Base-by-base conservation (phyloP, 2,329 filamentous ascomycete genomes). In the Fusarium continuum region DNA sequence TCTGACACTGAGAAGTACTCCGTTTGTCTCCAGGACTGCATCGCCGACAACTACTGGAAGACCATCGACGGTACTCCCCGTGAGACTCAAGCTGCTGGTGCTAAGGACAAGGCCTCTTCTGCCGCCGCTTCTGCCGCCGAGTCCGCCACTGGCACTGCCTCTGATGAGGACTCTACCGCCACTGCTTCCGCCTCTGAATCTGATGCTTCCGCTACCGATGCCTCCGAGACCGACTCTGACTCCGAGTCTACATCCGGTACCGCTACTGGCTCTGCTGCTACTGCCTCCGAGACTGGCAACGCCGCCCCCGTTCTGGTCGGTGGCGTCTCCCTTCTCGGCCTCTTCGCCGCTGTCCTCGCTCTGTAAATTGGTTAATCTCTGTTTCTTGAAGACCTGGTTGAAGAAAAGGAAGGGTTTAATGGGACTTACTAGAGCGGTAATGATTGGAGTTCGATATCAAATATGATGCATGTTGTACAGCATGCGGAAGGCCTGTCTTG, bases 1-100 rank as follows among this genome's bases (percentile, higher is more conserved):
- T 73, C 82, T 52, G 80, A 83, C 52, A 89, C 85, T 70, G 65
- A 79, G 7, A 78, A 77, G 56, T 91, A 85, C 77, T 64, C 64
- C 45, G 47, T 73, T 19, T 86, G 84, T 69, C 67, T 78, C 23
- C 32, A 75, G 43, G 60, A 32, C 41, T 87, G 85, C 77, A 81
- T 86, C 68, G 55, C 57, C 58, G 23, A 81, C 49, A 76, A 83
- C 80, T 87, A 78, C 75, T 84, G 72, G 75, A 77, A 76, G 64
- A 64, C 72, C 25, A 71, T 74, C 11, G 71, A 68, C 23, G 79
- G 79, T 52, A 79, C 79, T 32, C 78, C 81, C 49, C 60, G 72
- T 58, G 58, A 74, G 25, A 78, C 77, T 20, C 74, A 67, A 32
- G 72, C 57, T 28, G 45, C 63, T 46, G 59, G 44, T 43, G 29